A percentile compares a stretch with the other conserved stretches of the same genome.
Evolutionary conservation across 371 early-diverging fungal genomes (phyloP).

Genomic region (Rhizopus delemar): DNA sequence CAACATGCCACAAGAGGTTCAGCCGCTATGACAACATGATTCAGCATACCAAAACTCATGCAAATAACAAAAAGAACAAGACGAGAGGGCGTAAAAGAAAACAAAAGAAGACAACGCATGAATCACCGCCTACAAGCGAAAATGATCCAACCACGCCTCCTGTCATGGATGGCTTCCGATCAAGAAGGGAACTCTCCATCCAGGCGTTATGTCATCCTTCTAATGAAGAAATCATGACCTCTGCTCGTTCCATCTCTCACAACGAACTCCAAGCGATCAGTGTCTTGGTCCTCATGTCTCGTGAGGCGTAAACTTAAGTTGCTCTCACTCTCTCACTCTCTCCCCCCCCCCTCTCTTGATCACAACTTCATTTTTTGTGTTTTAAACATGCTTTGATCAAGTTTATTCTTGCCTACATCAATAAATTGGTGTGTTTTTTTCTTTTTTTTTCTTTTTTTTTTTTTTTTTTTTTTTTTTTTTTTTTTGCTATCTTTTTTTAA

Average conservation of each 20-base stretch:
- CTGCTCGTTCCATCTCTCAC: background rate
- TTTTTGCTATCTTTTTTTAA: no score
- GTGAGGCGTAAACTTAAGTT: background rate
- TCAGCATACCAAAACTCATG: constrained; percentile 61
- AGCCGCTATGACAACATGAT: constrained; percentile 73
- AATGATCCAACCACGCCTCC: no score
- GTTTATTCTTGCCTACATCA: background rate
- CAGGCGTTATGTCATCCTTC: no score
- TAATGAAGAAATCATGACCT: no score
- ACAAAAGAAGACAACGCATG: no score
- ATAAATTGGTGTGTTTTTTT: no score
- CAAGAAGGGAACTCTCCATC: no score
- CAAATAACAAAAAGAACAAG: constrained; percentile 35
- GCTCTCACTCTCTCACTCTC: background rate
- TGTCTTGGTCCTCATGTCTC: background rate
- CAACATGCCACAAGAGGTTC: constrained; percentile 72
- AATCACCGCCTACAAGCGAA: no score
- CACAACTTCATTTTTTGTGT: background rate
- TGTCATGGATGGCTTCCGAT: no score
- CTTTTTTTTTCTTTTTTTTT: no score
- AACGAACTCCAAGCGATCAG: background rate
- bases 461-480: no score
- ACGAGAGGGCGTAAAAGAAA: no score
- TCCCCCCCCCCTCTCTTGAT: background rate
- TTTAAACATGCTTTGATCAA: background rate